phyloP scores from a whole-genome alignment of 768 basidiomycete species.

The Pisolithus orientalis region DNA sequence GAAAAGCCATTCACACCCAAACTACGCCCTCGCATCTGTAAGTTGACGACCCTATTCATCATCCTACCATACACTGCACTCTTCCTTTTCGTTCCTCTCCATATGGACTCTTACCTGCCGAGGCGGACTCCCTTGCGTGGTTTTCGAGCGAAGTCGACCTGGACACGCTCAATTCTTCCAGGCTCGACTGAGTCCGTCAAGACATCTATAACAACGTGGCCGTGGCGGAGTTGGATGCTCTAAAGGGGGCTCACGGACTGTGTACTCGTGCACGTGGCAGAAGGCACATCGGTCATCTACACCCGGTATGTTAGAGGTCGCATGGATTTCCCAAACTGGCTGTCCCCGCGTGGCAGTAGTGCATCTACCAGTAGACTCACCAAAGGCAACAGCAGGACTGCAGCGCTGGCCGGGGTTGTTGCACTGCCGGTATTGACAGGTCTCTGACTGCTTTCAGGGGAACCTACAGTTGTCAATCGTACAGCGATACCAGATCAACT shows the following conservation, averaged over 20 bases:
- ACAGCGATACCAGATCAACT: constrained; percentile 48
- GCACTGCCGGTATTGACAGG: constrained; percentile 53
- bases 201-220: constrained; percentile 30
- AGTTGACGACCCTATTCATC: too few species aligned
- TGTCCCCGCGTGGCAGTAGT: neutral
- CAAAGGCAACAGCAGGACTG: constrained; percentile 12
- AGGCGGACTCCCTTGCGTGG: constrained; percentile 32
- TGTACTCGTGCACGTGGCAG: too few species aligned
- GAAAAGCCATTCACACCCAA: neutral
- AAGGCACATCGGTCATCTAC: constrained; percentile 41
- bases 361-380: neutral
- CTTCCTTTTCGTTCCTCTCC: too few species aligned
- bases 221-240: too few species aligned
- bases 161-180: constrained; percentile 51
- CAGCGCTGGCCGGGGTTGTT: constrained; percentile 28
- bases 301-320: constrained; percentile 28
- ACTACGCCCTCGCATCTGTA: constrained; percentile 24
- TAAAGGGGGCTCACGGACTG: too few species aligned
- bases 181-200: constrained; percentile 86
- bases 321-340: neutral
- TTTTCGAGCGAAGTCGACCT: neutral
- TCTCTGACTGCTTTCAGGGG: constrained; percentile 44
- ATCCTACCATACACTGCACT: too few species aligned
- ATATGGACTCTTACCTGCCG: constrained; percentile 50
- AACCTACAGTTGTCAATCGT: constrained; percentile 47